Conservation (phyloP, 169 alveolate genomes). For the Theileria orientalis region DNA sequence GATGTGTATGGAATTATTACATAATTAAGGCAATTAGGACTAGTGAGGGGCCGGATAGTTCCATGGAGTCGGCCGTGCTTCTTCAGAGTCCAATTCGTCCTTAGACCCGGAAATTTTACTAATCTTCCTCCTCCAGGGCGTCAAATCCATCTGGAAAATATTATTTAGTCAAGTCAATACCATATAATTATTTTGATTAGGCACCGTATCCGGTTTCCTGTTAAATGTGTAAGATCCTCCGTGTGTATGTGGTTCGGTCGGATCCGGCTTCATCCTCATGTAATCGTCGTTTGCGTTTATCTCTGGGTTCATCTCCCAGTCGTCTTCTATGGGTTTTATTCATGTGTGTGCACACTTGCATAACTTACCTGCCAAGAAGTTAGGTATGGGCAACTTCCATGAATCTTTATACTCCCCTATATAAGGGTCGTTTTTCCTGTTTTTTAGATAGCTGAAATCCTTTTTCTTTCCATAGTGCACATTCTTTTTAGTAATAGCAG, state of each 20-base stretch:
- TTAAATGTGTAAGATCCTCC: conserved; percentile 48
- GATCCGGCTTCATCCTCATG: conserved; percentile 64
- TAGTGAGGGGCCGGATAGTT: conserved; percentile 46
- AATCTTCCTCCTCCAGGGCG: conserved; percentile 80
- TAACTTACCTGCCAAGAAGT: conserved; percentile 70
- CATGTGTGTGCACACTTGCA: too few relatives aligned
- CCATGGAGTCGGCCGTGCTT: conserved; percentile 67
- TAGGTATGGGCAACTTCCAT: conserved; percentile 75
- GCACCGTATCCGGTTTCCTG: conserved; percentile 53
- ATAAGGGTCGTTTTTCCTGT: conserved; percentile 40
- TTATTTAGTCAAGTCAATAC: not conserved
- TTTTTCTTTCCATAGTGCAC: conserved; percentile 73
- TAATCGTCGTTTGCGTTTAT: conserved; percentile 27
- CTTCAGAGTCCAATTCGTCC: conserved; percentile 11
- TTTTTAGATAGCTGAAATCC: conserved; percentile 63
- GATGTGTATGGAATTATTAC: not conserved
- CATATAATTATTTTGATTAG: conserved; percentile 30
- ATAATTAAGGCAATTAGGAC: not conserved
- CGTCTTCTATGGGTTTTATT: conserved; percentile 44
- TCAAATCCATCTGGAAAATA: conserved; percentile 66
- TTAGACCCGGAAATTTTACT: conserved; percentile 13
- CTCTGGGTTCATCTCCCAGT: conserved; percentile 63
- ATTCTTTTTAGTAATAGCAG: conserved; percentile 80
- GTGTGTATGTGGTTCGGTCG: conserved; percentile 61
- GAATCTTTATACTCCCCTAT: conserved; percentile 62